phyloP scores from a whole-genome alignment of 2,329 filamentous ascomycete species.

The Pezicula rhizophila region DNA sequence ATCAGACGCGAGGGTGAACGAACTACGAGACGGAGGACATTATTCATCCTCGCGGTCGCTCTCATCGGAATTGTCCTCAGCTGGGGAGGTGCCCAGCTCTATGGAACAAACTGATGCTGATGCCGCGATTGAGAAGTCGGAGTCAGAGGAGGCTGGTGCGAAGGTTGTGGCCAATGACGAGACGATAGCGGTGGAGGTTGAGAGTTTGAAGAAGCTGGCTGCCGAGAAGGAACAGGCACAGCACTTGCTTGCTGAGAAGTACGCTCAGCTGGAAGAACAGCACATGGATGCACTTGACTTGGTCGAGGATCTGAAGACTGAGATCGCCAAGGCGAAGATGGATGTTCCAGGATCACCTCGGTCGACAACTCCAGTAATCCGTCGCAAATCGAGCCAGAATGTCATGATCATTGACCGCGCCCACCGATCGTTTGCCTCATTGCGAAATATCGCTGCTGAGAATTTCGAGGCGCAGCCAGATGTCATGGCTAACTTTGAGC shows the following conservation, averaged over 20 bases:
- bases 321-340: conserved; percentile 71
- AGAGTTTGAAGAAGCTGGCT: conserved; percentile 63
- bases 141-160: conserved; percentile 14
- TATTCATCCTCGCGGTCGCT: conserved; percentile 82
- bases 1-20: conserved; percentile 67
- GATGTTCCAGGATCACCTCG: conserved; percentile 49
- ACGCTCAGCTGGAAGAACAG: conserved; percentile 74
- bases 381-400: conserved; percentile 88
- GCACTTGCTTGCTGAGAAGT: conserved; percentile 66
- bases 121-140: conserved; percentile 34
- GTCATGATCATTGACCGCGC: conserved; percentile 83
- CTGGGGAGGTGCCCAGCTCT: conserved; percentile 66
- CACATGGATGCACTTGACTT: conserved; percentile 78
- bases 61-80: conserved; percentile 88
- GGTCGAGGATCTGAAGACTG: conserved; percentile 85
- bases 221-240: conserved; percentile 73
- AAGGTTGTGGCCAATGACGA: conserved; percentile 34
- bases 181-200: conserved; percentile 57
- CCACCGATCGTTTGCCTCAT: conserved; percentile 81
- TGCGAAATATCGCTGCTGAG: conserved; percentile 82
- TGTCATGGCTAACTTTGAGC: conserved; percentile 83
- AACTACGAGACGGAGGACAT: conserved; percentile 60
- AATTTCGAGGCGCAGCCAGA: conserved; percentile 80
- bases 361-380: conserved; percentile 70
- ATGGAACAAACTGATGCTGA: conserved; percentile 58